A percentile compares a stretch with the other conserved stretches of the same genome.
These are phyloP conservation scores for Chlorokybus atmophyticus DNA, from an alignment of 139 green algal genomes.

Conservation along the genomic window DNA sequence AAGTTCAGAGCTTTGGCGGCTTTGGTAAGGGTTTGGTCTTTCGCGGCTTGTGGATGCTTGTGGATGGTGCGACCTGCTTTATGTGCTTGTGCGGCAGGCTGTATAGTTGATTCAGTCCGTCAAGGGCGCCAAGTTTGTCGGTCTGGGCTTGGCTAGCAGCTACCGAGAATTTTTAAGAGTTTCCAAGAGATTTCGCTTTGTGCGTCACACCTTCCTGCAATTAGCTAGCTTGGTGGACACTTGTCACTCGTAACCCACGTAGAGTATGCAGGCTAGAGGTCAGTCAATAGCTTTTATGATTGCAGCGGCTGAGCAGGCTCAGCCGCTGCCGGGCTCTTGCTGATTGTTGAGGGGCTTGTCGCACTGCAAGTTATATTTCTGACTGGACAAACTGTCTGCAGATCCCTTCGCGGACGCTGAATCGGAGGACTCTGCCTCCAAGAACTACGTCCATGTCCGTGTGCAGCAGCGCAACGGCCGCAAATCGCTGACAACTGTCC, in stretches of 20 bases:
- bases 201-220: background rate
- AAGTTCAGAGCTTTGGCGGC: background rate
- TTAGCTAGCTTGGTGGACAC: background rate
- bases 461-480: slow-evolving; percentile 95
- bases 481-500: slow-evolving; percentile 93
- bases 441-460: slow-evolving; percentile 52
- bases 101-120: too few species aligned
- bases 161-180: background rate
- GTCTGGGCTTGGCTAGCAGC: too few species aligned
- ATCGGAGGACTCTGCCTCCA: slow-evolving; percentile 16
- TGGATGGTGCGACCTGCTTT: background rate
- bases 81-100: too few species aligned
- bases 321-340: background rate
- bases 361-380: background rate
- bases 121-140: too few species aligned
- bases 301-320: background rate
- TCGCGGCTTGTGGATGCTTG: background rate
- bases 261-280: too few species aligned
- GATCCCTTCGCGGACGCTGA: slow-evolving; percentile 28
- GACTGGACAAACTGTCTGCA: too few species aligned
- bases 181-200: background rate
- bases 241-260: too few species aligned
- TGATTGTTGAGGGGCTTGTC: background rate
- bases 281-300: background rate
- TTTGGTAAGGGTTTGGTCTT: background rate